Base-by-base conservation (phyloP, 345 rosid genomes). In the Eucalyptus pauciflora region DNA sequence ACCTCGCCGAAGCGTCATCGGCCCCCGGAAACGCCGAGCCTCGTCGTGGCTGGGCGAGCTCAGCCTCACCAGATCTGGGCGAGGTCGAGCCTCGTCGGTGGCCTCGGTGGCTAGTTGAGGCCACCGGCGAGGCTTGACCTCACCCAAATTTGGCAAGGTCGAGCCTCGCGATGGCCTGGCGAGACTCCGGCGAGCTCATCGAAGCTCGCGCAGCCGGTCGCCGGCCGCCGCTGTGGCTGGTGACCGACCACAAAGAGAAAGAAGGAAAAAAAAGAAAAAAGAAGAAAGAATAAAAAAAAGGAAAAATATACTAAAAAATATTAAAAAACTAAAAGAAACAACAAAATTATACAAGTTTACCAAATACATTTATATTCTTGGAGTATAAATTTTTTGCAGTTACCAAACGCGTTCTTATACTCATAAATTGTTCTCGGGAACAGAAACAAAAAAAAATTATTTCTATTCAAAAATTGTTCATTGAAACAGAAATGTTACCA, bases 371-470 rank as follows among this genome's bases (percentile, higher is more conserved):
- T 52, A 2, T 17, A 52, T 18, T 52, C 56, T 0, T 7, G 0
- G 10, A 52, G 56, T 18, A 52, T 52, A 52, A 0, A 52, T 52
- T 52, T 52, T 0, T 52, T 52, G 0, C 0, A 52, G 4, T 52
- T 52, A 52, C 4, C 24, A 52, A 52, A 4, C 56, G 4, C 2
- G 0, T 51, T 51, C 56, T 51, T 51, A 17, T 17, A 51, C 22
- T 52, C 1, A 52, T 0, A 52, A 52, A 52, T 52, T 52, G 0
- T 52, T 52, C 0, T 0, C 1, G 0, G 0, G 2, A 52, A 52
- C 0, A 7, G 0, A 17, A 51, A 51, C 0, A 50, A 16, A 16
- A 1, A 50, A 51, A 51, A 51, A 51, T 3, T 17, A 51, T 17
- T 51, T 51, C 0, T 51, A 2, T 51, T 52, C 24, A 52, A 52